Conservation (phyloP, 345 rosid genomes). For the Gossypioides kirkii region DNA sequence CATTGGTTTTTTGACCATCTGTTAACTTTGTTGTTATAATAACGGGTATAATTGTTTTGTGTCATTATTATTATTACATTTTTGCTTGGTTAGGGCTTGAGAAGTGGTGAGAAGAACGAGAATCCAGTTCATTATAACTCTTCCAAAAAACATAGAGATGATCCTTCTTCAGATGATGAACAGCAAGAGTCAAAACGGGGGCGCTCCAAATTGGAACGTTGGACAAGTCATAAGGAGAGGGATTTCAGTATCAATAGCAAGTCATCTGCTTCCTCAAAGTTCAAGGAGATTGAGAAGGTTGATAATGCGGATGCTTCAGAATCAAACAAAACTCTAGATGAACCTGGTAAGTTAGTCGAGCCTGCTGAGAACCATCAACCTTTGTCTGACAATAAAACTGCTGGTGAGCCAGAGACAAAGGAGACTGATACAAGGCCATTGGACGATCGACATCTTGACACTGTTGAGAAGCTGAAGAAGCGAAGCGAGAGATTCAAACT, state of each 20-base stretch:
- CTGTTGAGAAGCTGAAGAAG: constrained; percentile 95
- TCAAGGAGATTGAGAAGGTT: constrained; percentile 49
- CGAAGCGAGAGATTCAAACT: constrained; percentile 97
- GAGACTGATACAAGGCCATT: constrained; percentile 45
- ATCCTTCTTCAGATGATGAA: constrained; percentile 73
- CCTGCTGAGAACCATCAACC: constrained; percentile 37
- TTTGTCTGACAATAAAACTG: constrained; percentile 42
- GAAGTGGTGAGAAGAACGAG: constrained; percentile 39
- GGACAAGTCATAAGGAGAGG: constrained; percentile 92
- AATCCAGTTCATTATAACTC: constrained; percentile 38
- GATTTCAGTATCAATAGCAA: constrained; percentile 51
- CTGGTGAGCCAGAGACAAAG: constrained; percentile 44
- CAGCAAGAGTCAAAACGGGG: constrained; percentile 75
- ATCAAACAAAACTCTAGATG: constrained; percentile 28
- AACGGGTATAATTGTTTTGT: not conserved
- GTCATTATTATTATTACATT: constrained; percentile 7
- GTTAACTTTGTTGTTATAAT: no score
- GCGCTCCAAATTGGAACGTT: constrained; percentile 86
- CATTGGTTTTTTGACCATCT: no score
- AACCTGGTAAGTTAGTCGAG: constrained; percentile 32
- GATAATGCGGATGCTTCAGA: constrained; percentile 37
- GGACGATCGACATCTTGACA: constrained; percentile 75
- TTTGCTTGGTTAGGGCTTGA: constrained; percentile 45
- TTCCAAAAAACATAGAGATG: constrained; percentile 56
- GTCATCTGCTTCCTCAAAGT: constrained; percentile 58